These are phyloP conservation scores for Suhomyces terraborum DNA, from an alignment of 1,139 yeast genomes.

Conservation along the genomic window DNA sequence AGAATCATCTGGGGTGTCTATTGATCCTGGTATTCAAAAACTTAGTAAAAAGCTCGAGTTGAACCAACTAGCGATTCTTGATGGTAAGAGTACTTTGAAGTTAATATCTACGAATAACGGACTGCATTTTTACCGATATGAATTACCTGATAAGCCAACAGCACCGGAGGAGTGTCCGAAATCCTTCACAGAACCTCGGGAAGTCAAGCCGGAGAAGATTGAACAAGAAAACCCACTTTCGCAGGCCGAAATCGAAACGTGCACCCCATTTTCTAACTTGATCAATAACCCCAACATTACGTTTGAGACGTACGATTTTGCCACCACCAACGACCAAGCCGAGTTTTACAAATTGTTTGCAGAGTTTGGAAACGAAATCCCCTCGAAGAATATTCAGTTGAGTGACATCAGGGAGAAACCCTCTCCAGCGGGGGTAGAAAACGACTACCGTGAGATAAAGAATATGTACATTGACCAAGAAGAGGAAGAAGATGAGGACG, in stretches of 20 bases:
- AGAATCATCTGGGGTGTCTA: conserved; percentile 2
- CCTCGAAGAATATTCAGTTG: conserved; percentile 14
- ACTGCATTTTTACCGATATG: conserved; percentile 43
- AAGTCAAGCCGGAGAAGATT: not conserved
- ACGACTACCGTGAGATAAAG: conserved; percentile 3
- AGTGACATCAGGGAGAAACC: not conserved
- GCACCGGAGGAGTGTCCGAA: conserved; percentile 9
- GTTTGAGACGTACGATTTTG: conserved; percentile 33
- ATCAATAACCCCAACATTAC: conserved; percentile 43
- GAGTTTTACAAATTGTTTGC: conserved; percentile 18
- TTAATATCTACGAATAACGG: conserved; percentile 51
- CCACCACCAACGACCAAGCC: conserved; percentile 11
- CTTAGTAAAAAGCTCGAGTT: conserved; percentile 9
- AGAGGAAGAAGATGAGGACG: conserved; percentile 3
- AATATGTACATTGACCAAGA: conserved; percentile 13
- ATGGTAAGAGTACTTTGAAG: conserved; percentile 38
- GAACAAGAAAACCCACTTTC: conserved; percentile 47
- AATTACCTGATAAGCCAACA: conserved; percentile 37
- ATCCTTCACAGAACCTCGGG: not conserved
- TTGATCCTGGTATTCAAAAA: not conserved
- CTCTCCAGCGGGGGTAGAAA: not conserved
- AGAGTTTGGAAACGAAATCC: conserved; percentile 25
- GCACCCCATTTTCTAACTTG: conserved; percentile 55
- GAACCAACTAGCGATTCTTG: conserved; percentile 43
- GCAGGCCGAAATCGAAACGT: conserved; percentile 66